Evolutionary conservation across 345 rosid genomes (phyloP).

Genomic region (Fremontodendron californicum): DNA sequence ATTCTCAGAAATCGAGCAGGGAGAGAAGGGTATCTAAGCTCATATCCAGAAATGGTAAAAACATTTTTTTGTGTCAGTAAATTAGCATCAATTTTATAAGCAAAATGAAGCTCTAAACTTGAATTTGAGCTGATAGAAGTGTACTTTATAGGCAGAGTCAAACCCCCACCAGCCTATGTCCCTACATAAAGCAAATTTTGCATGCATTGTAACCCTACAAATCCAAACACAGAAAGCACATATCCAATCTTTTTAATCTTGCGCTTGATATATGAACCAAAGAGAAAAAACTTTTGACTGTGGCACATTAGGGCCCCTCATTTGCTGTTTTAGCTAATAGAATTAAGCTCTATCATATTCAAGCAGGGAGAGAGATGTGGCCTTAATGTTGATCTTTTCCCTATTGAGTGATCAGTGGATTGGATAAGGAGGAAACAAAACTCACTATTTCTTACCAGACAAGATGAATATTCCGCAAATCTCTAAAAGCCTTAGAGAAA

Average conservation of each 20-base stretch:
- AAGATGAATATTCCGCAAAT: constrained; percentile 33
- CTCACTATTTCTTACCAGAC: constrained; percentile 20
- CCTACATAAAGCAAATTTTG: constrained; percentile 15
- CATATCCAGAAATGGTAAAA: too few species aligned
- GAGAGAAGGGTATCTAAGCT: too few species aligned
- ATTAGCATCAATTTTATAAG: neutral
- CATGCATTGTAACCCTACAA: constrained; percentile 17
- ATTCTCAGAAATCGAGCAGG: too few species aligned
- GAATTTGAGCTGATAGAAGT: neutral
- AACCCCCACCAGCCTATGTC: too few species aligned
- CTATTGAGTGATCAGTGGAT: neutral
- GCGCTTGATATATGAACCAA: too few species aligned
- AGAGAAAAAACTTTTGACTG: constrained; percentile 31
- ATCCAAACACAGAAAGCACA: neutral
- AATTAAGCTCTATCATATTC: constrained; percentile 4
- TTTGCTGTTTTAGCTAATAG: neutral
- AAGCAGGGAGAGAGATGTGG: neutral
- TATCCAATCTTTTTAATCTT: neutral
- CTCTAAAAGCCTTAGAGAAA: neutral
- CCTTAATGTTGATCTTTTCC: neutral
- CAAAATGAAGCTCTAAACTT: neutral
- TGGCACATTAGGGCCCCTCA: neutral
- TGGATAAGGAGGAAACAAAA: constrained; percentile 29
- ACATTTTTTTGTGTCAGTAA: too few species aligned
- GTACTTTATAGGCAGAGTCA: too few species aligned